phyloP scores from a whole-genome alignment of 1,284 basidiomycete genomes.

The Cryptococcus jaspeensis region DNA sequence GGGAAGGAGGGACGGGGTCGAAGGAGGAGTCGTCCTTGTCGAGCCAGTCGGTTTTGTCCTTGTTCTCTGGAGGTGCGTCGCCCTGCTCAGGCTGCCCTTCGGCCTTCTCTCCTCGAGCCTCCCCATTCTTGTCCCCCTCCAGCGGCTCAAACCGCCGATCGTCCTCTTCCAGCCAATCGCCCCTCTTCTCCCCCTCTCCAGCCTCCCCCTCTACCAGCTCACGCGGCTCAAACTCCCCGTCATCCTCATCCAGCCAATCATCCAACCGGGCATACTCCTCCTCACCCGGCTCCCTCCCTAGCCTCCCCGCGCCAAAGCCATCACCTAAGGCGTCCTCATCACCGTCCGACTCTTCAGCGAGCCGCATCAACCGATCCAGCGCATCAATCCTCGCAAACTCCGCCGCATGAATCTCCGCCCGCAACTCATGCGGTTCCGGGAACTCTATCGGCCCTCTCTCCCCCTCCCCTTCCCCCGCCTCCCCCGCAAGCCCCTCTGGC shows the following conservation, averaged over 20 bases:
- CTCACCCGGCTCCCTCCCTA: constrained; percentile 14
- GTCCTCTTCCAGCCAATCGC: constrained; percentile 17
- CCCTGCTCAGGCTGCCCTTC: background rate
- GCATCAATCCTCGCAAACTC: constrained; percentile 2
- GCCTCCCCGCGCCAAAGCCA: constrained; percentile 17
- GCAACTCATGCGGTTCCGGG: constrained; percentile 22
- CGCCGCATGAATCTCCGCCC: constrained; percentile 11
- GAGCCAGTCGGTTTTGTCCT: constrained; percentile 1
- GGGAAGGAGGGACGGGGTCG: background rate
- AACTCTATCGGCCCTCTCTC: constrained; percentile 3
- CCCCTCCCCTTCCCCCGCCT: background rate
- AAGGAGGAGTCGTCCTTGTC: background rate
- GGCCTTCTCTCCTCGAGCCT: background rate
- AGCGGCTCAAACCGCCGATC: constrained; percentile 12
- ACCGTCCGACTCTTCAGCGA: background rate
- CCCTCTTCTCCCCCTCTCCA: background rate
- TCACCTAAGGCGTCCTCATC: constrained; percentile 9
- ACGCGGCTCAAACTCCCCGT: constrained; percentile 10
- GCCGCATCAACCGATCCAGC: constrained; percentile 6
- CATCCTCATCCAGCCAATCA: constrained; percentile 31
- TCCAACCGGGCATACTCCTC: constrained; percentile 43
- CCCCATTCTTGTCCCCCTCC: background rate
- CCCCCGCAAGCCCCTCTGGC: background rate
- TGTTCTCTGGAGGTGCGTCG: background rate
- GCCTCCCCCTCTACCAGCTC: background rate